Evolutionary conservation across 345 rosid genomes (phyloP).

Genomic region (Euclidium syriacum): DNA sequence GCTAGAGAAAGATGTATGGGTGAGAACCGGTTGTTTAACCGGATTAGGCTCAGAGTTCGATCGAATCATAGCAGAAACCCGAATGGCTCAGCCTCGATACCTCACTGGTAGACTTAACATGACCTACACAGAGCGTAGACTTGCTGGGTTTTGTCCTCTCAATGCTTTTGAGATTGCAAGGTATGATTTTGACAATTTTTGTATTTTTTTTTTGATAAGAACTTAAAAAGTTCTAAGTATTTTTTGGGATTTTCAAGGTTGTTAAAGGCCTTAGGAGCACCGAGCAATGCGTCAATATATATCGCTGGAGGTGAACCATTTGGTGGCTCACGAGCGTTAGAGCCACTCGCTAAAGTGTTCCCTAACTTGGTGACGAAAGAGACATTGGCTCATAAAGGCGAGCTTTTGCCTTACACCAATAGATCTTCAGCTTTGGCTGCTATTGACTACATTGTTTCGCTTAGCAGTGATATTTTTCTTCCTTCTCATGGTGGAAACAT

Average conservation of each 20-base stretch:
- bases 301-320: constrained; percentile 74
- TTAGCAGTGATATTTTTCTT: constrained; percentile 64
- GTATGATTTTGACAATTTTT: constrained; percentile 24
- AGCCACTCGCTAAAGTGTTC: constrained; percentile 51
- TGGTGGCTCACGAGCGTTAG: constrained; percentile 52
- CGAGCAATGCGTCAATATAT: constrained; percentile 47
- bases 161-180: constrained; percentile 59
- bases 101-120: constrained; percentile 54
- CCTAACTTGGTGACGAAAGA: constrained; percentile 53
- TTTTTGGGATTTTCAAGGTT: constrained; percentile 36
- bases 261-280: constrained; percentile 67
- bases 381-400: constrained; percentile 48
- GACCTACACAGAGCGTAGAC: constrained; percentile 44
- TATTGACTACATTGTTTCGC: constrained; percentile 61
- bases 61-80: constrained; percentile 31
- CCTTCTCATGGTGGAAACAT: constrained; percentile 93
- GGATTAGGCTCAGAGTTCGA: constrained; percentile 58
- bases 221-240: background rate
- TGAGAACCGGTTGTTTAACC: constrained; percentile 68
- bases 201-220: background rate
- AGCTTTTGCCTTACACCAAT: constrained; percentile 49
- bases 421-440: constrained; percentile 68
- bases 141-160: constrained; percentile 67
- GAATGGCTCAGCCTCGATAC: constrained; percentile 41
- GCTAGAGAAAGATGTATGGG: constrained; percentile 78